These are phyloP conservation scores for Cyclocybe cylindracea DNA, from an alignment of 768 basidiomycete genomes.

Conservation along the genomic window DNA sequence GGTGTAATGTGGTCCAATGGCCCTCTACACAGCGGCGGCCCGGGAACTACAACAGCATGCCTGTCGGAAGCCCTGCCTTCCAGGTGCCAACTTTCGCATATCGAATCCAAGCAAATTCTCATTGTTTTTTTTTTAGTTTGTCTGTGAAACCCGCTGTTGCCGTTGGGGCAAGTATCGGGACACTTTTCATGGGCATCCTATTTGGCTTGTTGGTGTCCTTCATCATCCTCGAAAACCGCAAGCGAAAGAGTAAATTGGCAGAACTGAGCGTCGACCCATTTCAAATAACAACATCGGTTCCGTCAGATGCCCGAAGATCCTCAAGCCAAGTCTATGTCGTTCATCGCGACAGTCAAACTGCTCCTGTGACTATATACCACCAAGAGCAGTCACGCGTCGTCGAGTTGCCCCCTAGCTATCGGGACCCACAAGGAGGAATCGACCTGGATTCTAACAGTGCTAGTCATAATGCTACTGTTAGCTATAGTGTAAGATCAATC, in stretches of 20 bases:
- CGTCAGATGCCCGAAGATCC: constrained; percentile 4
- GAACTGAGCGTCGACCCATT: background rate
- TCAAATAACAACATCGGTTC: background rate
- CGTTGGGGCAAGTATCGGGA: constrained; percentile 37
- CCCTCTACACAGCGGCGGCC: constrained; percentile 54
- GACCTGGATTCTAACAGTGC: too few species aligned
- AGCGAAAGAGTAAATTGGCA: constrained; percentile 10
- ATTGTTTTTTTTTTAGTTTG: background rate
- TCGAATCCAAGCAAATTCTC: constrained; percentile 6
- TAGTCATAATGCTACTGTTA: too few species aligned
- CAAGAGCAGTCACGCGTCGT: constrained; percentile 52
- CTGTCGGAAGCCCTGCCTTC: constrained; percentile 23
- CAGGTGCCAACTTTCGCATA: constrained; percentile 4
- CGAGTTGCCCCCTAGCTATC: constrained; percentile 56
- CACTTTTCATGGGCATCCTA: constrained; percentile 33
- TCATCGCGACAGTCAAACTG: constrained; percentile 53
- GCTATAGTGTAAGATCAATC: too few species aligned
- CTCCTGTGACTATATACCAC: constrained; percentile 57
- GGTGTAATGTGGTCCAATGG: constrained; percentile 55
- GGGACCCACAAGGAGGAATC: too few species aligned
- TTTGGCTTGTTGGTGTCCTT: constrained; percentile 30
- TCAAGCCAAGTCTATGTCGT: constrained; percentile 49
- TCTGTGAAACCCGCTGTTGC: constrained; percentile 19
- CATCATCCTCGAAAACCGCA: constrained; percentile 26
- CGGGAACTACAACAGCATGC: constrained; percentile 35